Evolutionary conservation across 371 early-diverging fungal species (phyloP).

Genomic region (Cokeromyces recurvatus): DNA sequence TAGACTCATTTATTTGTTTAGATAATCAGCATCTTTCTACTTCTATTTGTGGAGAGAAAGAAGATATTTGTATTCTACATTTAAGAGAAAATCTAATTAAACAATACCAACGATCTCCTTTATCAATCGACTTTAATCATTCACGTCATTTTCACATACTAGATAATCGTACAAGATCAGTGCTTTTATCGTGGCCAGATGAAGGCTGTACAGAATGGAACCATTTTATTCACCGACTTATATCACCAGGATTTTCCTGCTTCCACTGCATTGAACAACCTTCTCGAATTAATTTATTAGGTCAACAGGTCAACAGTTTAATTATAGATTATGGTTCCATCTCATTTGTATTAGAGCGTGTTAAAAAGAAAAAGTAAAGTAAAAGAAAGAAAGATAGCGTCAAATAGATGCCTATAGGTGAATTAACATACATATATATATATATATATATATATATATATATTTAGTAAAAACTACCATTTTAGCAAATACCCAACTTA

Average conservation of each 20-base stretch:
- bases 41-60: not conserved
- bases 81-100: constrained; percentile 1
- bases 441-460: no score
- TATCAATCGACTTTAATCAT: no score
- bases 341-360: constrained; percentile 20
- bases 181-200: constrained; percentile 33
- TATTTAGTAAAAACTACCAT: no score
- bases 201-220: no score
- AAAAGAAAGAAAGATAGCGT: not conserved
- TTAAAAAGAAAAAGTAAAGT: constrained; percentile 2
- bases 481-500: not conserved
- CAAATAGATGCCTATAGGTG: not conserved
- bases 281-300: constrained; percentile 3
- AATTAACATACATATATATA: not conserved
- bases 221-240: constrained; percentile 11
- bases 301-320: constrained; percentile 12
- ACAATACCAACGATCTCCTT: constrained; percentile 1
- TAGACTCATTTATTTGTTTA: not conserved
- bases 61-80: not conserved
- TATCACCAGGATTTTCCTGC: constrained; percentile 21
- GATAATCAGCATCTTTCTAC: not conserved
- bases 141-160: constrained; percentile 30
- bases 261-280: constrained; percentile 21
- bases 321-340: constrained; percentile 35
- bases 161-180: constrained; percentile 24